Evolutionary conservation across 2,329 filamentous ascomycete species (phyloP), one percentile per base, ranked within the genome.

Genomic region (Penicillium frequentans): DNA sequence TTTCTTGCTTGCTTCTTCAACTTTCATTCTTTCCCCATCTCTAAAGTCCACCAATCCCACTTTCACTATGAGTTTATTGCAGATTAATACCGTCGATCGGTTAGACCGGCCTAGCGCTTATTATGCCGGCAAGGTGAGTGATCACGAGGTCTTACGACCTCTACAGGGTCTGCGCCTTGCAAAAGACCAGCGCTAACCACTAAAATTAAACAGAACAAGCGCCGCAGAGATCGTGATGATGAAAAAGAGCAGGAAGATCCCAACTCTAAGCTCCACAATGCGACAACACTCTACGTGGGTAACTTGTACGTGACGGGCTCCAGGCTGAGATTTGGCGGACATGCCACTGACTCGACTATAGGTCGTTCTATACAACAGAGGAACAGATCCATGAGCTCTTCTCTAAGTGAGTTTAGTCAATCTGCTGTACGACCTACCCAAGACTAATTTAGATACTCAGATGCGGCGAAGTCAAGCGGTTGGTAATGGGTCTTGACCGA

Each of bases 331-430:
- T n/a, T 58, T 57, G 61, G 54, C 35, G 56, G 31, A 60, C 46
- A 14, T 42, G 6, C 60, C 54, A 55, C 61, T 61, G 52, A 54
- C 29, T 37, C 33, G 24, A 33, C n/a, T 24, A 43, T 65, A 92
- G 90, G 54, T 96, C 93, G 42, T 97, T 97, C 80, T 97, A 96
- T 82, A 99, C 95, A 24, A 99, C 95, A 55, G 95, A 99, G 75
- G 95, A 99, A 79, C 95, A 99, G 75, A 96, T 99, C 58, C 93
- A 98, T 76, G 93, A 98, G 77, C 86, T 97, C 48, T 97, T 97
- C 76, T 87, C 89, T 58, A 96, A 96, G 82, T 93, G 68, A 61
- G 77, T 50, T 4, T 29, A 39, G 11, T 13, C n/a, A n/a, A 13
- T 7, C 8, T 27, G 5, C 6, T 37, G 33, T 11, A 27, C 51